Conservation (phyloP, 2,329 filamentous ascomycete species). For the Cercospora berteroae region DNA sequence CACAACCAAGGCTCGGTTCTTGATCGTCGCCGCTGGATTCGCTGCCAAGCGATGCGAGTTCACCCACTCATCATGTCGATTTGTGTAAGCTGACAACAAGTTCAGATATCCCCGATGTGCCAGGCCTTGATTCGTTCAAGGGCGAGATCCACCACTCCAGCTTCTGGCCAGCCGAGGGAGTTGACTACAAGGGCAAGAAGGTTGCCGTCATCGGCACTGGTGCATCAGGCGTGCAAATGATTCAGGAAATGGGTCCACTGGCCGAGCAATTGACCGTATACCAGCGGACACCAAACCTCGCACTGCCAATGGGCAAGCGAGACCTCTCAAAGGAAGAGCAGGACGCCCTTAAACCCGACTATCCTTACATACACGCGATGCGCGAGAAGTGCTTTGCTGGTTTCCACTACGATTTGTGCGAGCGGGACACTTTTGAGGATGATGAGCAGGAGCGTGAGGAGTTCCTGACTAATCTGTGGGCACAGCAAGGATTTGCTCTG, state of each 20-base stretch:
- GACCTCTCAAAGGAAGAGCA: slow-evolving; percentile 53
- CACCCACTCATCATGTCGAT: background rate
- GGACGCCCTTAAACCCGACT: slow-evolving; percentile 43
- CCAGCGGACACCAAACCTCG: slow-evolving; percentile 66
- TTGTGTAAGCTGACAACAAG: background rate
- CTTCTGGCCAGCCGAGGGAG: slow-evolving; percentile 44
- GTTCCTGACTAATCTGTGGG: slow-evolving; percentile 45
- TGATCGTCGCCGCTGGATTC: slow-evolving; percentile 57
- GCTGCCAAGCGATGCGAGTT: slow-evolving; percentile 53
- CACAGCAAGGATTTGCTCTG: slow-evolving; percentile 37
- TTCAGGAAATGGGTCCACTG: slow-evolving; percentile 53
- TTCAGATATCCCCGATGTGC: slow-evolving; percentile 57
- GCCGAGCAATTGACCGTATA: slow-evolving; percentile 55
- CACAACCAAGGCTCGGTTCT: slow-evolving; percentile 50
- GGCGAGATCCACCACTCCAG: slow-evolving; percentile 52
- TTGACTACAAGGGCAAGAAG: slow-evolving; percentile 57
- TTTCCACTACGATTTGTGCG: slow-evolving; percentile 56
- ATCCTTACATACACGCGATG: slow-evolving; percentile 51
- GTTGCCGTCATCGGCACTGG: slow-evolving; percentile 65
- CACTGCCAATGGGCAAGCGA: slow-evolving; percentile 59
- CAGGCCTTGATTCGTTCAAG: slow-evolving; percentile 59
- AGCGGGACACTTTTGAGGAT: slow-evolving; percentile 55
- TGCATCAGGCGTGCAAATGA: slow-evolving; percentile 63
- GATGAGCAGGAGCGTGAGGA: slow-evolving; percentile 43
- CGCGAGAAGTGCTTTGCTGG: slow-evolving; percentile 58